Base-by-base conservation (phyloP, 2,329 filamentous ascomycete genomes). In the Botrytis hyacinthi region DNA sequence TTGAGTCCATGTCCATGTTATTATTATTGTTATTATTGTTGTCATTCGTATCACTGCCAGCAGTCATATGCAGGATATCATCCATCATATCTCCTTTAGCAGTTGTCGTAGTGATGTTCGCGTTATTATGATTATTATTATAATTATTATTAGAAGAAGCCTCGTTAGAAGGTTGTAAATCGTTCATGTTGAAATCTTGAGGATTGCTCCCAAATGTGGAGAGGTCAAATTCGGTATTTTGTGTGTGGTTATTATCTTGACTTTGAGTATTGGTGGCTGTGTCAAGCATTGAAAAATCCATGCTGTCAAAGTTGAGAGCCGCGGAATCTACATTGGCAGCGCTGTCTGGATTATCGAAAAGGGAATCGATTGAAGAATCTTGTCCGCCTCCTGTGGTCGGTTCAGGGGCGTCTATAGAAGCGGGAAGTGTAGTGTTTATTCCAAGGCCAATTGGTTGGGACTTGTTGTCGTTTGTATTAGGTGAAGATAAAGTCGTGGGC, bases 1-100 rank as follows among this genome's bases (percentile, higher is more conserved):
- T 86, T 0, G 88, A 85, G 26, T 88, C 88, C 69, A 87, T 83
- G 22, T 85, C 83, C 82, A 81, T 78, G n/a, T 72, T 75, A 29
- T 78, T 77, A 32, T 71, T 67, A 61, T 70, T 74, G 70, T 72
- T 73, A 37, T 71, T 71, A 20, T 66, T 54, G 29, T 65, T 67
- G 12, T 44, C 40, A 51, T 61, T 66, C 37, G 46, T 57, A 40
- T 37, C n/a, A n/a, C 22, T 60, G 57, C 40, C 32, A 46, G 32
- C 44, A 63, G 29, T 42, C 59, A 77, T 70, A 12, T 71, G 75
- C 75, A 79, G 76, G 12, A 78, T 35, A 60, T 78, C 76, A n/a
- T 78, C 76, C 42, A 62, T 59, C 37, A 71, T 26, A 66, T 66
- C 22, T 75, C 73, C 46, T 76, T 79, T 71, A 18, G 44, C 44